Base-by-base conservation (phyloP, 441 rosid genomes). In the Pelargonium cotyledonis region DNA sequence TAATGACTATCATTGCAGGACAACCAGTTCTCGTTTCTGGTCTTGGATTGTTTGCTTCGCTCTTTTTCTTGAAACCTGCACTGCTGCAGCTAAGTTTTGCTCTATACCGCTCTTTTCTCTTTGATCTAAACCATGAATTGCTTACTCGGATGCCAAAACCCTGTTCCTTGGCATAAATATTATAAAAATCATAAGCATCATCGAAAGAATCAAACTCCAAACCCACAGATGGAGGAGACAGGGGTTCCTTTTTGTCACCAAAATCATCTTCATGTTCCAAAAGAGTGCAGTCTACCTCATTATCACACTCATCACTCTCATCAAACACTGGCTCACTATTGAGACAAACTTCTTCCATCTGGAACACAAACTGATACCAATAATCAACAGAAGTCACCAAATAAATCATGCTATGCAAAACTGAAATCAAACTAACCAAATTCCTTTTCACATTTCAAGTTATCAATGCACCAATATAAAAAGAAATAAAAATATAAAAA, bases 141-240 rank as follows among this genome's bases (percentile, higher is more conserved):
- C 86, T 75, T 55, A 85, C 86, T 80, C 89, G 78, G 53, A 85
- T 78, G 15, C 86, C 85, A 60, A 85, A 83, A 60, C 86, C 89
- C 47, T 63, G 80, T 55, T 81, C 83, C 82, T 83, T 85, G 53
- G 81, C 89, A 78, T 81, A 83, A 43, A 75, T 58, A 69, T 83
- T 85, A 70, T 85, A 83, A 74, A 76, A 83, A 73, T 83, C 79
- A 65, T 85, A 85, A 49, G 87, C 86, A 75, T 79, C 80, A 62
- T 85, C 84, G 67, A 81, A 85, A 53, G 89, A 81, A 80, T 85
- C 84, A 69, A 85, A 85, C 82, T 85, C 89, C 86, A 83, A 75
- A 21, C 89, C 89, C 15, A 85, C 74, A 23, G 84, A 78, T 21
- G 40, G 40, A 35, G 87, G 89, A n/a, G 41, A 40, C 11, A 70